Conservation (phyloP, 2,329 filamentous ascomycete species). For the Thermochaetoides dissita region DNA sequence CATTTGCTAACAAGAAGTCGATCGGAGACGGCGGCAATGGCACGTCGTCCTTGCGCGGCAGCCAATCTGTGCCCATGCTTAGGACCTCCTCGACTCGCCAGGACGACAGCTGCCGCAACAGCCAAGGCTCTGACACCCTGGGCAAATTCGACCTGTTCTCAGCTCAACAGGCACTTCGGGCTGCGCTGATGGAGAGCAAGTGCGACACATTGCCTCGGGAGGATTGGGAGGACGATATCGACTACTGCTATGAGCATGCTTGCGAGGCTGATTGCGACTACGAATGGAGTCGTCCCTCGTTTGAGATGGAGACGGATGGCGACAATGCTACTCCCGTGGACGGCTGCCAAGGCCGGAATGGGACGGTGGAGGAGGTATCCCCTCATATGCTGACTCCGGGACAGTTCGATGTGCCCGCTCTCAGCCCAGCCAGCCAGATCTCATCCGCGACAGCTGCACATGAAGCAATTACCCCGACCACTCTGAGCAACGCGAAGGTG, state of each 20-base stretch:
- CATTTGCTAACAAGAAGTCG: too few relatives aligned
- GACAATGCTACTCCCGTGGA: constrained; percentile 17
- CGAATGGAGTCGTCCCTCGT: constrained; percentile 46
- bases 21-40: too few relatives aligned
- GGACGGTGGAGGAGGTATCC: constrained; percentile 9
- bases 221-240: constrained; percentile 56
- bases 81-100: constrained; percentile 29
- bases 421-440: constrained; percentile 35
- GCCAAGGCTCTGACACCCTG: constrained; percentile 39
- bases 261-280: constrained; percentile 54
- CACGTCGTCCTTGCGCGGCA: constrained; percentile 39
- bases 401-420: constrained; percentile 29
- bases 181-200: constrained; percentile 16
- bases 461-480: constrained; percentile 33
- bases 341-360: constrained; percentile 4
- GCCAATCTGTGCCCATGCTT: constrained; percentile 41
- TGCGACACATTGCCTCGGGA: constrained; percentile 23
- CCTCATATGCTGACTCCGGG: constrained; percentile 20
- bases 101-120: constrained; percentile 20
- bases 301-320: constrained; percentile 28
- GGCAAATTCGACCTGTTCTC: constrained; percentile 29
- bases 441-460: constrained; percentile 24
- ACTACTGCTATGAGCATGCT: constrained; percentile 57
- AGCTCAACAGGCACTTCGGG: constrained; percentile 21
- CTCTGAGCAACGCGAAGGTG: constrained; percentile 20